phyloP scores from a whole-genome alignment of 345 rosid species.

The Gossypioides kirkii region DNA sequence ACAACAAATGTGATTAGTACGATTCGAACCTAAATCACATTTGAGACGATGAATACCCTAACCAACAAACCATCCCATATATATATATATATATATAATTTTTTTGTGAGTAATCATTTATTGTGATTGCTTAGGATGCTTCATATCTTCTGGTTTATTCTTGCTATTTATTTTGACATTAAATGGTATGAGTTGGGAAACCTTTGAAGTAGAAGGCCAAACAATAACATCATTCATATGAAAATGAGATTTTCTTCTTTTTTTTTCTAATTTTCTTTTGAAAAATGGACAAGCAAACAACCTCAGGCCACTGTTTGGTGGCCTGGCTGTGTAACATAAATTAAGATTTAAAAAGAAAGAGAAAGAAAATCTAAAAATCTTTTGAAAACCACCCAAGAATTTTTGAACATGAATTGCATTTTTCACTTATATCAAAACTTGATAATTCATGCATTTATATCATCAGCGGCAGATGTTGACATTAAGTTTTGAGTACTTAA shows the following conservation, averaged over 20 bases:
- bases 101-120: too few species aligned
- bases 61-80: too few species aligned
- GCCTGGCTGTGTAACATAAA: background rate
- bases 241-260: background rate
- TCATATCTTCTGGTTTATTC: background rate
- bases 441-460: too few species aligned
- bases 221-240: background rate
- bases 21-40: too few species aligned
- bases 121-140: background rate
- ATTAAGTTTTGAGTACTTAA: too few species aligned
- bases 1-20: too few species aligned
- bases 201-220: background rate
- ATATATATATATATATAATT: too few species aligned
- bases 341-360: background rate
- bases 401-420: background rate
- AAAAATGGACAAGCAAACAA: background rate
- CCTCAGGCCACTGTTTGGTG: background rate
- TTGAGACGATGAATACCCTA: too few species aligned
- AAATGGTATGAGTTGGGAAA: background rate
- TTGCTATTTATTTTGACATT: background rate
- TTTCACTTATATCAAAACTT: background rate
- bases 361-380: too few species aligned
- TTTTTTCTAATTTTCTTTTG: background rate
- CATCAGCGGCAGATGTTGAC: too few species aligned
- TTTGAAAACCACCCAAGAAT: background rate